Conservation (phyloP, 768 basidiomycete genomes). For the Suillus tomentosus region DNA sequence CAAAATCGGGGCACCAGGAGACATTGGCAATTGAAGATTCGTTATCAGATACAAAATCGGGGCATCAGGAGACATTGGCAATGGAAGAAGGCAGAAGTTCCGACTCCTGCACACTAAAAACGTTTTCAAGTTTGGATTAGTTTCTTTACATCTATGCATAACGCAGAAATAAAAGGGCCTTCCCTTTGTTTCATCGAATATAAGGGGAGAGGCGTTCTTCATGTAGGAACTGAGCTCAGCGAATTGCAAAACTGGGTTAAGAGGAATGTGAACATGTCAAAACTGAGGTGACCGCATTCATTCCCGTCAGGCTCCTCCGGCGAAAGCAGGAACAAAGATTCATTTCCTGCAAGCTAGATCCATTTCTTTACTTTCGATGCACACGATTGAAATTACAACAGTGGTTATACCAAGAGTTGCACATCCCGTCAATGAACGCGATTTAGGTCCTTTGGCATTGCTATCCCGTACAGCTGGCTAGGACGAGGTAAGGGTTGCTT, state of each 20-base stretch:
- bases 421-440: neutral
- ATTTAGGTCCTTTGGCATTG: neutral
- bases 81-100: neutral
- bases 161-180: neutral
- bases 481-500: neutral
- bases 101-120: too few relatives aligned
- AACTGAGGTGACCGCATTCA: neutral
- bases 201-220: neutral
- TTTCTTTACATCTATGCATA: neutral
- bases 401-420: neutral
- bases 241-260: neutral
- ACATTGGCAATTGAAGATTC: neutral
- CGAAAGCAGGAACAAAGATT: neutral
- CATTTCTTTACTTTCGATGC: neutral
- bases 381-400: neutral
- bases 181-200: neutral
- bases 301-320: neutral
- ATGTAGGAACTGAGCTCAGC: neutral
- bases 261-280: neutral
- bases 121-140: neutral
- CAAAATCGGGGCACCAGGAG: neutral
- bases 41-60: neutral
- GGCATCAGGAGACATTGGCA: neutral
- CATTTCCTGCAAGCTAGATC: too few relatives aligned
- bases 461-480: neutral